phyloP scores from a whole-genome alignment of 352 stramenopile genomes.

The Phytophthora pini region DNA sequence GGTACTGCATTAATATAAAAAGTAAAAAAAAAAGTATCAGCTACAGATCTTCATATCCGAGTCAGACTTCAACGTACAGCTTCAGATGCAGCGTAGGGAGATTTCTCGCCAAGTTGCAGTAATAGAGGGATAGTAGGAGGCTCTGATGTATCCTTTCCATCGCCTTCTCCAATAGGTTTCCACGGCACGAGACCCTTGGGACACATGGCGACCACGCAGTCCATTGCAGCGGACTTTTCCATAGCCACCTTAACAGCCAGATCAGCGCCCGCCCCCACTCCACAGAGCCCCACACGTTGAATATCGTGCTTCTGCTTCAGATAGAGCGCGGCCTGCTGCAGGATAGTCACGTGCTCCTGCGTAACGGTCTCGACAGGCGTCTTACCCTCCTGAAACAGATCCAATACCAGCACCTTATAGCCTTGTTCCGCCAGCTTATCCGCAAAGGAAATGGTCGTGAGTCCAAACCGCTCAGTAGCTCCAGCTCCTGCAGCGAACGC shows the following conservation, averaged over 20 bases:
- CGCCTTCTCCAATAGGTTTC: conserved; percentile 23
- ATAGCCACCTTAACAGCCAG: conserved; percentile 71
- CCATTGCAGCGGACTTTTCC: conserved; percentile 43
- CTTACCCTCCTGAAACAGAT: conserved; percentile 47
- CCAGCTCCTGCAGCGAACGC: conserved; percentile 30
- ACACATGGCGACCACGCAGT: conserved; percentile 79
- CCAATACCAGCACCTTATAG: conserved; percentile 87
- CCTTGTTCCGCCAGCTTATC: conserved; percentile 89
- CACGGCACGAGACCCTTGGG: conserved; percentile 59
- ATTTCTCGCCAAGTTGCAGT: conserved; percentile 73
- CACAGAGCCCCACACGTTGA: conserved; percentile 75
- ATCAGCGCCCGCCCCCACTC: conserved; percentile 72
- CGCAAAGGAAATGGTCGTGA: conserved; percentile 76
- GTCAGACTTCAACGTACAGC: conserved; percentile 45
- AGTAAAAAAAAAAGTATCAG: not conserved
- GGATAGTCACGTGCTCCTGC: conserved; percentile 35
- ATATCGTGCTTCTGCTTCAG: conserved; percentile 77
- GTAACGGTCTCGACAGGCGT: conserved; percentile 12
- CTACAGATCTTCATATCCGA: not conserved
- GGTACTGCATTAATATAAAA: conserved; percentile 44
- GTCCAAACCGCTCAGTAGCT: conserved; percentile 47
- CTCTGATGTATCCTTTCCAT: conserved; percentile 17
- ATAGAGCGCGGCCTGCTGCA: conserved; percentile 60
- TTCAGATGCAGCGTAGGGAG: conserved; percentile 64
- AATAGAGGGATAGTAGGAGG: conserved; percentile 56